A percentile compares a stretch with the other conserved stretches of the same genome.
Conservation (phyloP, 306 rosid species). For the Quercus mongolica region DNA sequence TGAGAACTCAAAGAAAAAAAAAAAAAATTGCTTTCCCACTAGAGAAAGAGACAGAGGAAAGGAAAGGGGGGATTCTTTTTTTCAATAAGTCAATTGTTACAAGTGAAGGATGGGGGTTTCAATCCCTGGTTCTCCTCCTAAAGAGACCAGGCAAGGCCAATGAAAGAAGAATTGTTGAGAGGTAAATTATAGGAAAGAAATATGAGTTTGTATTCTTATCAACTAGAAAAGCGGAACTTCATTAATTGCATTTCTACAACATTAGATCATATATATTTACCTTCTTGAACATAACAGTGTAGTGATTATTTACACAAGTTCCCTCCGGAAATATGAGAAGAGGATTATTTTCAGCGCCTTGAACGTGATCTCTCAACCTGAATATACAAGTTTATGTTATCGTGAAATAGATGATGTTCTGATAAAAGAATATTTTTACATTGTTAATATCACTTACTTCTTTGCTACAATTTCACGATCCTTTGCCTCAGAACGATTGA, state of each 20-base stretch:
- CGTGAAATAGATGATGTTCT: conserved; percentile 2
- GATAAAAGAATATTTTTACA: not conserved
- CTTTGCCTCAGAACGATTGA: conserved; percentile 87
- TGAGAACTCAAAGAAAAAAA: not conserved
- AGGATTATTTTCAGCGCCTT: conserved; percentile 84
- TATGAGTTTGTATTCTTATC: not conserved
- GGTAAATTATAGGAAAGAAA: not conserved
- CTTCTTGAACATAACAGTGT: conserved; percentile 98
- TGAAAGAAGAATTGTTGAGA: not conserved
- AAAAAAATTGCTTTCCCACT: not conserved
- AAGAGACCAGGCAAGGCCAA: not conserved
- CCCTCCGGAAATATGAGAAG: conserved; percentile 99
- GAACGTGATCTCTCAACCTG: conserved; percentile 90
- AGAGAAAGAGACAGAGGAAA: not conserved
- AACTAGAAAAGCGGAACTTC: not conserved
- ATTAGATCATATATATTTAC: conserved; percentile 30
- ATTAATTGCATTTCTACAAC: not conserved
- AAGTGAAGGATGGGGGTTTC: too few species aligned
- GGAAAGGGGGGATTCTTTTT: too few species aligned
- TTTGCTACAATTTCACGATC: conserved; percentile 93
- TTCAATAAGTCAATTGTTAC: too few species aligned
- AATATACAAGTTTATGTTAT: conserved; percentile 23
- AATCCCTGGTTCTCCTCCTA: too few species aligned
- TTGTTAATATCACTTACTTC: conserved; percentile 58
- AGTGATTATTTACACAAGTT: conserved; percentile 97